A percentile compares a stretch with the other conserved stretches of the same genome.
Evolutionary conservation across 108 stramenopile species (phyloP).

Genomic region (Skeletonema tropicum): DNA sequence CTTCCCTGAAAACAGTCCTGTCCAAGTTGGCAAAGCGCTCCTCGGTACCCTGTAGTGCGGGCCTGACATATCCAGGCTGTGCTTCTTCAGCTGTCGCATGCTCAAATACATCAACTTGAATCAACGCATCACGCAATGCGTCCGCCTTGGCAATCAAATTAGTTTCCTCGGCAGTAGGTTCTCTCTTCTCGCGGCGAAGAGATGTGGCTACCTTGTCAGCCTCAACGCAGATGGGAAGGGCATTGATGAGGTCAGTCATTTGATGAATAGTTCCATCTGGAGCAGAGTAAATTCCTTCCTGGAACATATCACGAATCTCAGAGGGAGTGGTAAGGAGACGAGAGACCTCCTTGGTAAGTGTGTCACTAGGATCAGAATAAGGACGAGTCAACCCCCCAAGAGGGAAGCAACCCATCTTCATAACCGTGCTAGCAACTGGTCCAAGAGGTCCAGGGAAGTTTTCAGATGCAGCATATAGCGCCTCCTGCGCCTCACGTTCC

Average conservation of each 20-base stretch:
- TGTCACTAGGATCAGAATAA: conserved; percentile 86
- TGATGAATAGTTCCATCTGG: conserved; percentile 86
- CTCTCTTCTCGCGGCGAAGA: conserved; percentile 90
- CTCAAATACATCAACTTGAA: conserved; percentile 95
- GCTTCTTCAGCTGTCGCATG: conserved; percentile 77
- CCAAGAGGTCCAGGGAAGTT: conserved; percentile 96
- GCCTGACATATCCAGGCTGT: conserved; percentile 77
- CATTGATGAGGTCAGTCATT: conserved; percentile 84
- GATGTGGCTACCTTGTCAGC: conserved; percentile 90
- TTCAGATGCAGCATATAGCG: conserved; percentile 89
- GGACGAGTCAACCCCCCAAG: conserved; percentile 86
- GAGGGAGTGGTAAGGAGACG: conserved; percentile 90
- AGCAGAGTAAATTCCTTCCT: conserved; percentile 83
- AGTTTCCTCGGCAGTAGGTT: conserved; percentile 91
- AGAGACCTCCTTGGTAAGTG: conserved; percentile 92
- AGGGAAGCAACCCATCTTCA: conserved; percentile 92
- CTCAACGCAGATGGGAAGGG: conserved; percentile 90
- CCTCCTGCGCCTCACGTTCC: conserved; percentile 91
- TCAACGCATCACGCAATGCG: conserved; percentile 93
- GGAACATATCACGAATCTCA: conserved; percentile 81
- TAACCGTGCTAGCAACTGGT: conserved; percentile 81
- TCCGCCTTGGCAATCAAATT: conserved; percentile 92
- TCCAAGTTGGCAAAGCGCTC: conserved; percentile 80
- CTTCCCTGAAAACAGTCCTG: conserved; percentile 71
- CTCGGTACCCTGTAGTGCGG: conserved; percentile 84